Evolutionary conservation across 768 basidiomycete genomes (phyloP).

Genomic region (Lentinula boryana): DNA sequence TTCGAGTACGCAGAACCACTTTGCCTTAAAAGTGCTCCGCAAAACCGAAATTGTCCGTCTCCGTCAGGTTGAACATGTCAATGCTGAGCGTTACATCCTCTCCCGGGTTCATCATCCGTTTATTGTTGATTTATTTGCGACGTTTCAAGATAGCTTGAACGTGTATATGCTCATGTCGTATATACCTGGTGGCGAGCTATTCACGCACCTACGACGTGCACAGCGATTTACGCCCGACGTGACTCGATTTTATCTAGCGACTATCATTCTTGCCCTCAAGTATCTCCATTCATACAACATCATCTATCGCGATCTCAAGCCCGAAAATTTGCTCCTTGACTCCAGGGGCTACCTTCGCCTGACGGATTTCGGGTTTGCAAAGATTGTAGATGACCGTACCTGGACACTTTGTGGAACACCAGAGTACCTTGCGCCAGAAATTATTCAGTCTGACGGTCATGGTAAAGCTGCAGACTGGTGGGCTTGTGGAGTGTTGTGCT

Average conservation of each 20-base stretch:
- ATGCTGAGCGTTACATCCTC: conserved; percentile 91
- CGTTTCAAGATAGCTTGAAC: conserved; percentile 93
- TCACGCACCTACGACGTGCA: conserved; percentile 92
- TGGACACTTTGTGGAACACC: conserved; percentile 97
- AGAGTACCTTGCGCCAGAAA: conserved; percentile 97
- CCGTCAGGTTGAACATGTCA: conserved; percentile 97
- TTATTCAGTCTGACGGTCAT: conserved; percentile 96
- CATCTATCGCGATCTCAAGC: conserved; percentile 97
- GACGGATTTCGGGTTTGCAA: conserved; percentile 98
- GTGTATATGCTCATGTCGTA: conserved; percentile 98
- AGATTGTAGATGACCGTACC: conserved; percentile 95
- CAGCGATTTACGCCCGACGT: conserved; percentile 96
- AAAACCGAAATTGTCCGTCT: conserved; percentile 84
- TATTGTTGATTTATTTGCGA: conserved; percentile 92
- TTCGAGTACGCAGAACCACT: conserved; percentile 53
- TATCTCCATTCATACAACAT: conserved; percentile 96
- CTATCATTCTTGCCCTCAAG: conserved; percentile 90
- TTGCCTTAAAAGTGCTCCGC: conserved; percentile 85
- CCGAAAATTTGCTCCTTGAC: conserved; percentile 96
- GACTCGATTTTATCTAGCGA: conserved; percentile 95
- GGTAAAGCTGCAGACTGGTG: conserved; percentile 99
- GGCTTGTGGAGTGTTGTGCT: conserved; percentile 95
- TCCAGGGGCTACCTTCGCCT: conserved; percentile 89
- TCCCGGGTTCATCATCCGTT: conserved; percentile 91
- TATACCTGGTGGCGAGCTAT: conserved; percentile 94